phyloP scores from a whole-genome alignment of 2,329 filamentous ascomycete genomes.

The Fusarium sp. region DNA sequence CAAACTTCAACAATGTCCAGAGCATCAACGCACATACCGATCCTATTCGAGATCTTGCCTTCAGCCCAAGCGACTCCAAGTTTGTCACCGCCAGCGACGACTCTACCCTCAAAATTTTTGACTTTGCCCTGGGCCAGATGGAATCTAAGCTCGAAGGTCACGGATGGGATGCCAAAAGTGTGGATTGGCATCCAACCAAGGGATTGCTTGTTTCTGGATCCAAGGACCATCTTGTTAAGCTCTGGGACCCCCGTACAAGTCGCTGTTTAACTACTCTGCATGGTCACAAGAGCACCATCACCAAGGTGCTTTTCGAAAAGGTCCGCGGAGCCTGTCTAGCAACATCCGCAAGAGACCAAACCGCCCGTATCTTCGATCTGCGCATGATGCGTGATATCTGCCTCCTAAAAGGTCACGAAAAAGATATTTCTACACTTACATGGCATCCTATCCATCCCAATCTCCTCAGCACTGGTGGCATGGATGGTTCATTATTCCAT shows the following conservation, averaged over 20 bases:
- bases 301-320: slow-evolving; percentile 90
- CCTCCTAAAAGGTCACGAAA: slow-evolving; percentile 92
- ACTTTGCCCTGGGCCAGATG: slow-evolving; percentile 88
- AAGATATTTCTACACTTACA: slow-evolving; percentile 90
- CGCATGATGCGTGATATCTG: slow-evolving; percentile 99
- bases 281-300: slow-evolving; percentile 97
- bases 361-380: slow-evolving; percentile 92
- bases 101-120: slow-evolving; percentile 92
- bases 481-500: slow-evolving; percentile 90
- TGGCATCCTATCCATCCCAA: slow-evolving; percentile 96
- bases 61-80: slow-evolving; percentile 93
- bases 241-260: slow-evolving; percentile 96
- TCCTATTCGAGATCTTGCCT: slow-evolving; percentile 90
- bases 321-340: slow-evolving; percentile 87
- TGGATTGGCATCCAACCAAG: slow-evolving; percentile 97
- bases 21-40: slow-evolving; percentile 92
- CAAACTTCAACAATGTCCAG: slow-evolving; percentile 99
- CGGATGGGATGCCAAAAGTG: slow-evolving; percentile 96
- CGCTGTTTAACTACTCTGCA: slow-evolving; percentile 93
- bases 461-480: slow-evolving; percentile 89
- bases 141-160: slow-evolving; percentile 92
- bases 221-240: slow-evolving; percentile 96
- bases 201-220: slow-evolving; percentile 95
- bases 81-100: slow-evolving; percentile 98
- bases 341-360: slow-evolving; percentile 93